Evolutionary conservation across 768 basidiomycete species (phyloP).

Genomic region (Hygrocybe coccinea): DNA sequence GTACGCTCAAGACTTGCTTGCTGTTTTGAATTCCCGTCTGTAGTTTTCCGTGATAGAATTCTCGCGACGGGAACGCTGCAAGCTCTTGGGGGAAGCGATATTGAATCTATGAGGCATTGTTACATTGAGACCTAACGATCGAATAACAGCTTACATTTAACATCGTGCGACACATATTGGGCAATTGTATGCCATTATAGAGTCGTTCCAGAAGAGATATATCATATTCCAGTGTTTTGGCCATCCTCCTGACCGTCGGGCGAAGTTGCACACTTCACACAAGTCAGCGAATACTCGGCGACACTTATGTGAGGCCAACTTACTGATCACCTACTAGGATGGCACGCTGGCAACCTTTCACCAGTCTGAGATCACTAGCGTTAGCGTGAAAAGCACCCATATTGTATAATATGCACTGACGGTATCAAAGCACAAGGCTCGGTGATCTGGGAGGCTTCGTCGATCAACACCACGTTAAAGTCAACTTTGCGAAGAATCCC

Average conservation of each 20-base stretch:
- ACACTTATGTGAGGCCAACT: constrained; percentile 21
- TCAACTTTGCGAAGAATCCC: constrained; percentile 32
- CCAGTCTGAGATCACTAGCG: constrained; percentile 29
- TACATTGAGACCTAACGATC: background rate
- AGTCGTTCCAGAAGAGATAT: constrained; percentile 59
- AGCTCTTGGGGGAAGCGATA: constrained; percentile 59
- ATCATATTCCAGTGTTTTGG: constrained; percentile 51
- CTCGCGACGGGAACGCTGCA: constrained; percentile 55
- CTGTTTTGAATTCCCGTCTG: constrained; percentile 41
- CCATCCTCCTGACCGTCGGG: constrained; percentile 59
- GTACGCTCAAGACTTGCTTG: constrained; percentile 33
- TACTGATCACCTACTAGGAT: constrained; percentile 70
- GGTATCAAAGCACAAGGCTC: constrained; percentile 64
- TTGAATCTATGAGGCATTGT: constrained; percentile 38
- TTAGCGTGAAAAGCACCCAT: background rate
- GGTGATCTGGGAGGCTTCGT: constrained; percentile 68
- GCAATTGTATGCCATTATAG: constrained; percentile 36
- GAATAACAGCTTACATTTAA: constrained; percentile 40
- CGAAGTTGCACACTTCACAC: constrained; percentile 56
- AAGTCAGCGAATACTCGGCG: background rate
- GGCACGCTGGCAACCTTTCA: constrained; percentile 54
- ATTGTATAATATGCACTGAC: background rate
- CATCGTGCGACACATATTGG: constrained; percentile 53
- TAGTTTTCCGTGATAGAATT: constrained; percentile 57
- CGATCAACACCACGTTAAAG: constrained; percentile 60